A percentile compares a stretch with the other conserved stretches of the same genome.
Evolutionary conservation across 1,139 yeast genomes (phyloP).

Genomic region (Pichia kudriavzevii): DNA sequence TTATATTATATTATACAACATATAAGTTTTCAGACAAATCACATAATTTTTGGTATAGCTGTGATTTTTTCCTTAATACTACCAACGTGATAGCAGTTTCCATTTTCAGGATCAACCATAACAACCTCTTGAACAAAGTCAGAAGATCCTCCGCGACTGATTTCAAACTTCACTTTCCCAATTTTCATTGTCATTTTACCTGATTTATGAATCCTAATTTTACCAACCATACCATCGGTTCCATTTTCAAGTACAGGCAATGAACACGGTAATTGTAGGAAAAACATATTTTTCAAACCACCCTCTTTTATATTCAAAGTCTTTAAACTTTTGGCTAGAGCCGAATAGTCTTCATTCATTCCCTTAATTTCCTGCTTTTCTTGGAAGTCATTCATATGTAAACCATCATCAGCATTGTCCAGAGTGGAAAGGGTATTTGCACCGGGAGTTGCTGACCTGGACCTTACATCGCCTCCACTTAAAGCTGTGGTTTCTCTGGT

Average conservation of each 20-base stretch:
- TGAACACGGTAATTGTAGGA: conserved; percentile 66
- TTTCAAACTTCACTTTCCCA: conserved; percentile 64
- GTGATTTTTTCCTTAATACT: conserved; percentile 49
- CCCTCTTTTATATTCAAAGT: conserved; percentile 6
- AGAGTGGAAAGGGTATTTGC: background rate
- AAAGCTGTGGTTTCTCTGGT: conserved; percentile 17
- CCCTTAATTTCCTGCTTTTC: conserved; percentile 28
- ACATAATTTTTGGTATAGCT: conserved; percentile 34
- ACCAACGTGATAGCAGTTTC: conserved; percentile 52
- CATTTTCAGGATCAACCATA: conserved; percentile 42
- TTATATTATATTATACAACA: background rate
- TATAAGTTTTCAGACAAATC: too few species aligned
- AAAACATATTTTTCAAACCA: conserved; percentile 24
- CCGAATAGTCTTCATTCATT: conserved; percentile 31
- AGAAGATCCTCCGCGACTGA: conserved; percentile 65
- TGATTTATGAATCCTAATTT: conserved; percentile 66
- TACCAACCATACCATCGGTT: conserved; percentile 57
- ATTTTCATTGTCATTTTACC: conserved; percentile 71
- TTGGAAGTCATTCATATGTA: conserved; percentile 24
- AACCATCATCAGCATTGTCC: conserved; percentile 11
- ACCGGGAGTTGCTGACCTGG: conserved; percentile 8
- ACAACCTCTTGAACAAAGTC: conserved; percentile 73
- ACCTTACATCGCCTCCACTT: background rate
- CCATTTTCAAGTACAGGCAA: conserved; percentile 45
- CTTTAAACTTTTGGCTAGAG: conserved; percentile 25